Evolutionary conservation across 495 filamentous ascomycete species (phyloP), one percentile per base, ranked within the genome.

Genomic region (Hypoxylon rickii): DNA sequence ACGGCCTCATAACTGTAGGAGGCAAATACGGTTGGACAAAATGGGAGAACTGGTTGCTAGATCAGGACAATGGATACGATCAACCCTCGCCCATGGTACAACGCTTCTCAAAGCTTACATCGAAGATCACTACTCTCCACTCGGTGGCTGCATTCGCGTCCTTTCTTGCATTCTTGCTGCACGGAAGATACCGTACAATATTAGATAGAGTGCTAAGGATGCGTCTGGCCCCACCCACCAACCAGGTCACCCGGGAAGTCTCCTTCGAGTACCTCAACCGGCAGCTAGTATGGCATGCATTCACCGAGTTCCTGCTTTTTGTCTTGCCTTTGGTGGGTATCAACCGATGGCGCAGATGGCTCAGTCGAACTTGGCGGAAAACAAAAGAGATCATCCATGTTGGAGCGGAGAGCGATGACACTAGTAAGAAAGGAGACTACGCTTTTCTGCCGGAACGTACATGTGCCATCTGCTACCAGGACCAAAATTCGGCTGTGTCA

Each of bases 271-370:
- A 97, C 69, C 82, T 98, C 37, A 98, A 98, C 67, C 87, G 94
- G 11, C 94, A 98, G 71, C 82, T 98, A 5, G 94, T 98, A 34
- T 98, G 94, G 94, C 94, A 98, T 68, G 94, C 94, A 13, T 97
- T 98, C 63, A 98, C 94, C 18, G 94, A 98, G 69, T 98, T 98
- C 65, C 80, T 99, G 3, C 83, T 99, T 5, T 99, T 99, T 69
- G 82, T 99, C 8, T 80, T 99, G 3, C 94, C 94, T 1, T 77
- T 99, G 19, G 90, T 99, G 34, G 93, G 93, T 36, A 93, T 99
- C 52, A 87, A 86, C 61, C 81, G 92, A 51, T 99, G 94, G 94
- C 82, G 89, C 44, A 81, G 92, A 44, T 97, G 92, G 91, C 79
- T 96, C 18, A 78, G 86, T 19, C 81, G 93, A 40, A 85, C 85